Conservation (phyloP, 208 protist genomes). For the Trypanosoma caninum region DNA sequence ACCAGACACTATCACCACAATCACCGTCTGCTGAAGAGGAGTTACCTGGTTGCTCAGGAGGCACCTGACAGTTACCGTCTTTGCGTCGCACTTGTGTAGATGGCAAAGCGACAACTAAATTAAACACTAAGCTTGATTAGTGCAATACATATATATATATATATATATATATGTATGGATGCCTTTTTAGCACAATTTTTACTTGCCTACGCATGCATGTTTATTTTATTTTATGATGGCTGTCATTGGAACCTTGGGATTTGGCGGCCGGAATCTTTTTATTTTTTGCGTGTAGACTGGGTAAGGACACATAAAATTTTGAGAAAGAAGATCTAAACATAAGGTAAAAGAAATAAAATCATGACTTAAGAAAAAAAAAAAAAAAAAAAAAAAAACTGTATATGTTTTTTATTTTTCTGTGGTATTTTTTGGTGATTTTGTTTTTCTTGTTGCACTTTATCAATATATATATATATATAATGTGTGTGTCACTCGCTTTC, state of each 20-base stretch:
- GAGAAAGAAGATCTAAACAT: no score
- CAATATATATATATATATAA: background rate
- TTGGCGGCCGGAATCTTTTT: conserved; percentile 29
- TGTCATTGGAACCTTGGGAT: conserved; percentile 48
- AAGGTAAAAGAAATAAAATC: background rate
- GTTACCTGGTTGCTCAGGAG: conserved; percentile 15
- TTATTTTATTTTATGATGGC: conserved; percentile 33
- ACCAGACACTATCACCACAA: no score
- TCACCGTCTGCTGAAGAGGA: background rate
- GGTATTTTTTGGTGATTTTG: conserved; percentile 1
- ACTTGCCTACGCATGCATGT: background rate
- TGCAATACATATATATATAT: no score
- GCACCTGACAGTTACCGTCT: conserved; percentile 29
- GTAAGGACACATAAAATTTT: no score
- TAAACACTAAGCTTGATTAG: conserved; percentile 14
- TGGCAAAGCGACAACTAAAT: background rate
- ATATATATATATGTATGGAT: no score
- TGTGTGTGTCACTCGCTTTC: no score
- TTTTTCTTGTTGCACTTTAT: background rate
- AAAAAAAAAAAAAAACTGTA: no score
- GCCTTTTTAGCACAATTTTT: no score
- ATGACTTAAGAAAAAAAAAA: no score
- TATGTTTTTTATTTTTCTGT: conserved; percentile 1
- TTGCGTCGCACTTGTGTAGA: conserved; percentile 15
- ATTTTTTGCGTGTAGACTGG: background rate